A percentile compares a stretch with the other conserved stretches of the same genome.
Conservation (phyloP, 2,329 filamentous ascomycete genomes). For the Cadophora gregata region DNA sequence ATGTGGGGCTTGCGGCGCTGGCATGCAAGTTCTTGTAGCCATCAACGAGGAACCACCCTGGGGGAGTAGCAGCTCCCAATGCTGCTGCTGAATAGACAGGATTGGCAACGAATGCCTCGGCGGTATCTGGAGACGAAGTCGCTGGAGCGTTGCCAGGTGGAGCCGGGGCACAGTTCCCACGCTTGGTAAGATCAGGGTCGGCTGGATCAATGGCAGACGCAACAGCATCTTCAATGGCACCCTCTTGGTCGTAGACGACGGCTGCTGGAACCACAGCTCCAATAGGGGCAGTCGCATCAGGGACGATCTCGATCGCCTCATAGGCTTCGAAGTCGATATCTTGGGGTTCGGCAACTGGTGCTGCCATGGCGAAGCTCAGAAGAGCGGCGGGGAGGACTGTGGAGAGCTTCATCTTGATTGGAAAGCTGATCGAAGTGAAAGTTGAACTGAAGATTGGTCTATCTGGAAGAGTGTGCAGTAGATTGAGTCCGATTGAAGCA, state of each 20-base stretch:
- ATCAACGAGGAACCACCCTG: conserved; percentile 41
- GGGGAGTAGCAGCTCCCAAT: conserved; percentile 38
- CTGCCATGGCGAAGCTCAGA: conserved; percentile 16
- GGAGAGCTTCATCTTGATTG: conserved; percentile 22
- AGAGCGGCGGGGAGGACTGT: conserved; percentile 17
- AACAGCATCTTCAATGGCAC: conserved; percentile 9
- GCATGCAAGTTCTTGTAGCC: conserved; percentile 42
- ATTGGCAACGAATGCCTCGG: conserved; percentile 41
- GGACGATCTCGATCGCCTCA: conserved; percentile 15
- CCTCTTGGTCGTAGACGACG: conserved; percentile 10
- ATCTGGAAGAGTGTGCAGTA: conserved; percentile 4
- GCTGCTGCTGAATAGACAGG: conserved; percentile 35
- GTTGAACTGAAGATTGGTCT: conserved; percentile 5
- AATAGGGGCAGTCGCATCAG: conserved; percentile 18
- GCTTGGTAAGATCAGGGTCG: conserved; percentile 13
- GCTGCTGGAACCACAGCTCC: conserved; percentile 2
- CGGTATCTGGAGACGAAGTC: conserved; percentile 43
- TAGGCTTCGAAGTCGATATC: conserved; percentile 26
- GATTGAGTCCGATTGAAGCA: not conserved
- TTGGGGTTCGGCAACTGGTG: conserved; percentile 25
- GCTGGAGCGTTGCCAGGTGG: conserved; percentile 43
- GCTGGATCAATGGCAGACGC: conserved; percentile 11
- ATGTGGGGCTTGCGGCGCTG: conserved; percentile 39
- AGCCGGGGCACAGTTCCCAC: conserved; percentile 21
- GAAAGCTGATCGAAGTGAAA: conserved; percentile 3